A percentile compares a stretch with the other conserved stretches of the same genome.
phyloP scores from a whole-genome alignment of 768 basidiomycete genomes.

The Collybia sordida region DNA sequence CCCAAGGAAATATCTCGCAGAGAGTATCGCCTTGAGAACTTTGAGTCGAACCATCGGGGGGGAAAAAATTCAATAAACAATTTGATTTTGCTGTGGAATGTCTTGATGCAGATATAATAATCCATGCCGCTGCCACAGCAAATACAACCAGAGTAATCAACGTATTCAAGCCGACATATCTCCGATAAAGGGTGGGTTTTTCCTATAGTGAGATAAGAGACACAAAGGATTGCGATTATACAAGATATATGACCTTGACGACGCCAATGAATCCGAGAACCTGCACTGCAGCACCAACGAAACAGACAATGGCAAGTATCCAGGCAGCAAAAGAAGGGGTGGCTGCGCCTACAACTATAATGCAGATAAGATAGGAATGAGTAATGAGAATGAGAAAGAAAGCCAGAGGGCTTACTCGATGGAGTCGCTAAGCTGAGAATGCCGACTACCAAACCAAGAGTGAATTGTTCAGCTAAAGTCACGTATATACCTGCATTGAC shows the following conservation, averaged over 20 bases:
- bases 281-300: conserved; percentile 75
- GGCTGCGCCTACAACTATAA: conserved; percentile 81
- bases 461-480: conserved; percentile 74
- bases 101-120: conserved; percentile 72
- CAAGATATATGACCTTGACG: conserved; percentile 51
- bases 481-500: conserved; percentile 90
- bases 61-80: conserved; percentile 65
- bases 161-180: conserved; percentile 69
- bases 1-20: conserved; percentile 92
- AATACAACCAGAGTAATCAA: conserved; percentile 60
- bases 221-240: neutral
- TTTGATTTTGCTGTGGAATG: conserved; percentile 69
- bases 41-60: conserved; percentile 30
- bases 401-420: conserved; percentile 50
- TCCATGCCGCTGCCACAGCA: conserved; percentile 77
- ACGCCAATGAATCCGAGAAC: conserved; percentile 86
- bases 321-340: conserved; percentile 75
- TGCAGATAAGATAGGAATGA: too few species aligned
- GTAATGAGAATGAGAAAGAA: neutral
- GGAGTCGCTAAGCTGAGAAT: conserved; percentile 78
- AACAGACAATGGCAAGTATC: conserved; percentile 76
- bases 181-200: conserved; percentile 59
- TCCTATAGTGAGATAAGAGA: conserved; percentile 47
- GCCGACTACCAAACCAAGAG: conserved; percentile 63
- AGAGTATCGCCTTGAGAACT: conserved; percentile 63